Conservation (phyloP, 1,284 basidiomycete species). For the Leccinum pachyderme region DNA sequence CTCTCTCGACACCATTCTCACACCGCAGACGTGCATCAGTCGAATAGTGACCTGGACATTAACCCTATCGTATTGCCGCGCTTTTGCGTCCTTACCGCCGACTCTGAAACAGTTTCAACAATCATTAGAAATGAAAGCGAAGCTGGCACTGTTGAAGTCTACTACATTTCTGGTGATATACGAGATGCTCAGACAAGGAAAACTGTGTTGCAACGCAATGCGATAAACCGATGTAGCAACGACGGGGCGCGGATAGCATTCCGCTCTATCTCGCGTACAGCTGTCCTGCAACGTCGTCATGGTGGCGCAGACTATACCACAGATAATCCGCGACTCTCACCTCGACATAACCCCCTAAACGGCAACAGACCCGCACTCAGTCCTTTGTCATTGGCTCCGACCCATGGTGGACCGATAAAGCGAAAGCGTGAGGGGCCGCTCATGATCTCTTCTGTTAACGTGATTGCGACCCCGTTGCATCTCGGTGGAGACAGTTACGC, state of each 20-base stretch:
- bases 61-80: constrained; percentile 58
- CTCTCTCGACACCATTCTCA: constrained; percentile 41
- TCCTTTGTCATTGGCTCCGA: constrained; percentile 25
- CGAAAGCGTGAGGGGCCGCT: constrained; percentile 53
- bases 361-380: constrained; percentile 17
- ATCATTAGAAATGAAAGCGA: constrained; percentile 58
- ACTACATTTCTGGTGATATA: constrained; percentile 56
- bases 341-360: constrained; percentile 34
- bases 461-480: constrained; percentile 52
- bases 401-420: constrained; percentile 19
- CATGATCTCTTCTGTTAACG: constrained; percentile 60
- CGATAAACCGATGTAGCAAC: constrained; percentile 52
- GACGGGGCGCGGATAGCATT: constrained; percentile 59
- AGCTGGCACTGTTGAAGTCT: constrained; percentile 53
- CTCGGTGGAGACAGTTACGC: constrained; percentile 32
- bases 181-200: constrained; percentile 57
- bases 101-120: constrained; percentile 55
- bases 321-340: constrained; percentile 27
- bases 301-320: constrained; percentile 21
- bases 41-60: constrained; percentile 38
- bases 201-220: constrained; percentile 58
- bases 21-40: constrained; percentile 19
- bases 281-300: constrained; percentile 26
- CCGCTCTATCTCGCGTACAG: constrained; percentile 36
- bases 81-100: constrained; percentile 66